phyloP scores from a whole-genome alignment of 768 basidiomycete genomes.

The Russula griseocarnosa region DNA sequence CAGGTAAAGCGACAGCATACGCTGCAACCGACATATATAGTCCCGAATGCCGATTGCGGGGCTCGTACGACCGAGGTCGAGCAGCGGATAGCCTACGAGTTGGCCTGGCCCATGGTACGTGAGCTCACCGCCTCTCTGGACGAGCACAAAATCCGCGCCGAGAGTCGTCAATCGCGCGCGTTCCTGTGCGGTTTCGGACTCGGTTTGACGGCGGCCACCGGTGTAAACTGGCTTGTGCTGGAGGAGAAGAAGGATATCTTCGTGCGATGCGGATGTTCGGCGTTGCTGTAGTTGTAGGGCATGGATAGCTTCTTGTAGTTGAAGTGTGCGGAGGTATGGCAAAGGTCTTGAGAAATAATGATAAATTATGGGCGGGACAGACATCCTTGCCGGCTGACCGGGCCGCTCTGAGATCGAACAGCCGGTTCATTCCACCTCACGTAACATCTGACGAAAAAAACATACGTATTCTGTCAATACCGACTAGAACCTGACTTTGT shows the following conservation, averaged over 20 bases:
- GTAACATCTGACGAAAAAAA: too few relatives aligned
- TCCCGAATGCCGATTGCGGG: slow-evolving; percentile 69
- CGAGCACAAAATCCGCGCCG: slow-evolving; percentile 84
- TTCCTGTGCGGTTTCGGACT: slow-evolving; percentile 56
- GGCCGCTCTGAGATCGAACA: background rate
- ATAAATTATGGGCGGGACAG: slow-evolving; percentile 62
- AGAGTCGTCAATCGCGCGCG: slow-evolving; percentile 59
- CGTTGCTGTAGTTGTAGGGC: slow-evolving; percentile 55
- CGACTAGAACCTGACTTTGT: too few relatives aligned
- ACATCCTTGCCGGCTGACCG: background rate
- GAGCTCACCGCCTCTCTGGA: slow-evolving; percentile 85
- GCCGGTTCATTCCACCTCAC: too few relatives aligned
- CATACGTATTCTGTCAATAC: too few relatives aligned
- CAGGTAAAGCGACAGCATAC: slow-evolving; percentile 61
- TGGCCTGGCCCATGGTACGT: slow-evolving; percentile 99
- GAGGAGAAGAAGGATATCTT: slow-evolving; percentile 70
- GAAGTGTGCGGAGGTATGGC: slow-evolving; percentile 65
- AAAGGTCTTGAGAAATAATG: slow-evolving; percentile 76
- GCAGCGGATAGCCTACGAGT: slow-evolving; percentile 89
- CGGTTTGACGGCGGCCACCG: slow-evolving; percentile 80
- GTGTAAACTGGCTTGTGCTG: slow-evolving; percentile 96
- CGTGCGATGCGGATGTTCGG: slow-evolving; percentile 39
- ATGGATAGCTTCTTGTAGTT: slow-evolving; percentile 69
- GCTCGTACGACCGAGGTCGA: slow-evolving; percentile 78
- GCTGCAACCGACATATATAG: slow-evolving; percentile 84